These are phyloP conservation scores for Ogataea trehaloabstinens DNA, from an alignment of 805 yeast genomes.

Conservation along the genomic window DNA sequence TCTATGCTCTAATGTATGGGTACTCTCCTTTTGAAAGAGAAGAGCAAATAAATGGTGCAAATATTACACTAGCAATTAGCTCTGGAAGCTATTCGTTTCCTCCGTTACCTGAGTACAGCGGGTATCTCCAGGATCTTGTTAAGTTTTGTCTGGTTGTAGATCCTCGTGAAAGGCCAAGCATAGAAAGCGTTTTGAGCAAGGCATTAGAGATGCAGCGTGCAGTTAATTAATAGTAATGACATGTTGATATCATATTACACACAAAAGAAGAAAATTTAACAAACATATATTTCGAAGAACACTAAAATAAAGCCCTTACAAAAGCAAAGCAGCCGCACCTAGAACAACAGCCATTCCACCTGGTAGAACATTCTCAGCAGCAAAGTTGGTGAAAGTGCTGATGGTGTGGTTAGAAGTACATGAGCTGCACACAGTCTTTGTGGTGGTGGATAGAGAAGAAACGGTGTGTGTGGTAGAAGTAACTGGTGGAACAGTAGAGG, in stretches of 20 bases:
- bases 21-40: conserved; percentile 85
- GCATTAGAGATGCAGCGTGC: conserved; percentile 43
- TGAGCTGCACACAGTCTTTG: not conserved
- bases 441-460: not conserved
- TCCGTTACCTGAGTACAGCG: conserved; percentile 47
- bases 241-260: not conserved
- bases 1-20: conserved; percentile 75
- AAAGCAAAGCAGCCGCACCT: conserved; percentile 12
- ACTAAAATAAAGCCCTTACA: conserved; percentile 2
- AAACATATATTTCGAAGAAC: not conserved
- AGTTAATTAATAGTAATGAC: conserved; percentile 6
- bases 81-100: conserved; percentile 67
- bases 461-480: conserved; percentile 1
- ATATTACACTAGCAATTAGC: conserved; percentile 69
- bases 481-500: conserved; percentile 2
- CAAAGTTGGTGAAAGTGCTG: conserved; percentile 10
- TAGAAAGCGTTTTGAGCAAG: conserved; percentile 54
- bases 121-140: conserved; percentile 55
- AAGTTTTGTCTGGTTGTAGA: conserved; percentile 60
- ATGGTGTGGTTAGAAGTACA: conserved; percentile 1
- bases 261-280: not conserved
- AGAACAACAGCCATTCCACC: conserved; percentile 14
- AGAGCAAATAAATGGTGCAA: conserved; percentile 80
- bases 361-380: conserved; percentile 10
- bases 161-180: conserved; percentile 58